These are phyloP conservation scores for Cladobotryum mycophilum DNA, from an alignment of 2,329 filamentous ascomycete species.

Conservation along the genomic window DNA sequence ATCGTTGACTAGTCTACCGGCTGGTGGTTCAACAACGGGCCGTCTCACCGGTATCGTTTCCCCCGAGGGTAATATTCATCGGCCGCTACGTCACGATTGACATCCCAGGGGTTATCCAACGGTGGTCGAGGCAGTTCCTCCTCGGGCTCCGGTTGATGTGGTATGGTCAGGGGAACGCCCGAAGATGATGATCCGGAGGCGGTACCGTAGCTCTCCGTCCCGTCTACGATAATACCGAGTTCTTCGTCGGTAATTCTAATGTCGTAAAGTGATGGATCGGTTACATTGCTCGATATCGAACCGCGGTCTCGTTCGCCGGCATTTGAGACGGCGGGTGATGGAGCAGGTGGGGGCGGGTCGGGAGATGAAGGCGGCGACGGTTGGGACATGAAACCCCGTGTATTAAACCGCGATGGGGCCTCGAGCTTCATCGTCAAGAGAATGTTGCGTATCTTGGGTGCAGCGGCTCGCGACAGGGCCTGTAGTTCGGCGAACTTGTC, in stretches of 20 bases:
- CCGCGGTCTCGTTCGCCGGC: constrained; percentile 18
- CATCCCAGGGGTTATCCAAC: constrained; percentile 39
- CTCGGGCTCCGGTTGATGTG: constrained; percentile 3
- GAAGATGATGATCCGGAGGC: no score
- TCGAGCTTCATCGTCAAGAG: constrained; percentile 50
- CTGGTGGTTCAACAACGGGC: constrained; percentile 4
- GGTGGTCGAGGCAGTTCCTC: constrained; percentile 29
- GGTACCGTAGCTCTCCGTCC: constrained; percentile 1
- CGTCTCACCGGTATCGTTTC: constrained; percentile 18
- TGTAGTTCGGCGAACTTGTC: constrained; percentile 44
- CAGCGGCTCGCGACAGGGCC: constrained; percentile 40
- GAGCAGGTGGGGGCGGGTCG: constrained; percentile 10
- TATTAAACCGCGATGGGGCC: constrained; percentile 20
- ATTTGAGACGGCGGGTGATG: background rate
- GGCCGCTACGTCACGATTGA: constrained; percentile 19
- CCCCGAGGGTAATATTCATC: constrained; percentile 15
- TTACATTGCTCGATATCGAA: constrained; percentile 18
- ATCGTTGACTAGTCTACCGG: background rate
- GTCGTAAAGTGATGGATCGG: constrained; percentile 13
- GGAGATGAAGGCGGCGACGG: constrained; percentile 23
- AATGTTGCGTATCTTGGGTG: constrained; percentile 43
- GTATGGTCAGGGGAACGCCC: no score
- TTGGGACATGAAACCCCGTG: constrained; percentile 21
- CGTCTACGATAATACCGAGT: constrained; percentile 17
- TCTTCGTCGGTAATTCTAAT: constrained; percentile 24